Conservation (phyloP, 2,329 filamentous ascomycete species). For the Nemania sp. region DNA sequence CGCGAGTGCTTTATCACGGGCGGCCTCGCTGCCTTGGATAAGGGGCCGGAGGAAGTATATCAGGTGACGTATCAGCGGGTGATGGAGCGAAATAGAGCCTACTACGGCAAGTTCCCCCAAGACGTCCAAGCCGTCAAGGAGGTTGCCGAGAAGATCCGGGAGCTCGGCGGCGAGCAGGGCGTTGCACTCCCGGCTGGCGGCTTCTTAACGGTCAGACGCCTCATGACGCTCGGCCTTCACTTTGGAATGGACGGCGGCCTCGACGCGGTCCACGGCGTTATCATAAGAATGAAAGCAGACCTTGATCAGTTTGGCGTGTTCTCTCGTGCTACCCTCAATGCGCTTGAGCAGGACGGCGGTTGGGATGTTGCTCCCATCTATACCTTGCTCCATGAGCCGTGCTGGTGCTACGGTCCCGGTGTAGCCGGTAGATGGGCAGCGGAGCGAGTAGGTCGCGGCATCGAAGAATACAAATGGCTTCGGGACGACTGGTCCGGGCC, state of each 20-base stretch:
- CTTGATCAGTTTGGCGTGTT: slow-evolving; percentile 77
- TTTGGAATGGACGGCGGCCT: slow-evolving; percentile 82
- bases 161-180: slow-evolving; percentile 52
- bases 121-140: slow-evolving; percentile 71
- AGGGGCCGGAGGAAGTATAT: slow-evolving; percentile 76
- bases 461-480: slow-evolving; percentile 58
- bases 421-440: slow-evolving; percentile 76
- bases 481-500: slow-evolving; percentile 46
- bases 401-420: slow-evolving; percentile 75
- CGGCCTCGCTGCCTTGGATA: slow-evolving; percentile 77
- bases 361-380: slow-evolving; percentile 84
- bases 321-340: slow-evolving; percentile 70
- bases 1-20: slow-evolving; percentile 85
- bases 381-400: slow-evolving; percentile 82
- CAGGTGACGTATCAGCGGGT: slow-evolving; percentile 71
- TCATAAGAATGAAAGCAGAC: slow-evolving; percentile 73
- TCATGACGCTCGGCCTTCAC: slow-evolving; percentile 76
- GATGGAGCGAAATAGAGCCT: slow-evolving; percentile 72
- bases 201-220: slow-evolving; percentile 70
- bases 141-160: slow-evolving; percentile 67
- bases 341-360: slow-evolving; percentile 67
- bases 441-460: slow-evolving; percentile 60
- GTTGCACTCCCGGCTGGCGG: slow-evolving; percentile 74
- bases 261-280: slow-evolving; percentile 72
- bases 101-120: slow-evolving; percentile 84